Conservation (phyloP, 176 grass and related monocot genomes). For the sorghum (Sorghum bicolor) region DNA sequence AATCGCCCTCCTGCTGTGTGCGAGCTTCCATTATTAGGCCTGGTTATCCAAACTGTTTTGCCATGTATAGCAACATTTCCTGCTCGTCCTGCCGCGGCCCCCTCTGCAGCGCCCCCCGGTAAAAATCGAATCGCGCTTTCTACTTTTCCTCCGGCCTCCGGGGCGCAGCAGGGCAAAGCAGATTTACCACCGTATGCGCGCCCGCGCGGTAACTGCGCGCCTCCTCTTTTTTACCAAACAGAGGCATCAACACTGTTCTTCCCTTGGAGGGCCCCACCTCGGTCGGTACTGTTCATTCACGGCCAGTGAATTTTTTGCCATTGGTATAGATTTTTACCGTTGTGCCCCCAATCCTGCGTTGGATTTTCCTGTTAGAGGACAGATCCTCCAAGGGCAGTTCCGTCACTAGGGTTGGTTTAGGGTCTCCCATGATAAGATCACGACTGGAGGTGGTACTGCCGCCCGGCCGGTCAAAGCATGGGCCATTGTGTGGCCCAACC, state of each 20-base stretch:
- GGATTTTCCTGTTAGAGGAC: background rate
- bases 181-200: slow-evolving; percentile 29
- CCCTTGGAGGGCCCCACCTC: slow-evolving; percentile 6
- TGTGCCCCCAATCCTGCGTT: background rate
- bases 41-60: slow-evolving; percentile 56
- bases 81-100: background rate
- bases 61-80: slow-evolving; percentile 43
- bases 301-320: slow-evolving; percentile 10
- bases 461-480: slow-evolving; percentile 54
- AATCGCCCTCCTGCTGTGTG: background rate
- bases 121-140: background rate
- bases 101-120: background rate
- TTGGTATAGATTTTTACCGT: slow-evolving; percentile 11
- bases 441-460: background rate
- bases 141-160: background rate
- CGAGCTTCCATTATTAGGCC: slow-evolving; percentile 36
- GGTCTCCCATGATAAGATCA: slow-evolving; percentile 26
- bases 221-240: slow-evolving; percentile 46
- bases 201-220: slow-evolving; percentile 32
- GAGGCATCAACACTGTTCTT: slow-evolving; percentile 42
- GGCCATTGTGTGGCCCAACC: slow-evolving; percentile 28
- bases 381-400: slow-evolving; percentile 8
- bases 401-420: slow-evolving; percentile 12
- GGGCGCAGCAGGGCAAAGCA: background rate
- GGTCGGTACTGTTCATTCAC: slow-evolving; percentile 30